Evolutionary conservation across 768 basidiomycete genomes (phyloP).

Genomic region (Punctularia strigosozonata): DNA sequence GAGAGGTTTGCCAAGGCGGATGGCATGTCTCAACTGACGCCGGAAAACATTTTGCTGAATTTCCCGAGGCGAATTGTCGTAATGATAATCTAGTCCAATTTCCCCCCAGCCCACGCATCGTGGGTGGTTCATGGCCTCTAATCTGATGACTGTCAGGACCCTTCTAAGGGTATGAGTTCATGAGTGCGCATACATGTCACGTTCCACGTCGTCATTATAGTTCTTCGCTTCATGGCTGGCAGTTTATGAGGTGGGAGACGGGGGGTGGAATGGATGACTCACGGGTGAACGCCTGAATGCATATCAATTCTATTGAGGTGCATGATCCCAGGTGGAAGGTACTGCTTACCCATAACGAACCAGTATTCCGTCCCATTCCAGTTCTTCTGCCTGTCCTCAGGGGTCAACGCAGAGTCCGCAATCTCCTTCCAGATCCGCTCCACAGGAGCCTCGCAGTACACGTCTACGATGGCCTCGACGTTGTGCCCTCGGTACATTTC

Average conservation of each 20-base stretch:
- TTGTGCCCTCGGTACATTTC: constrained; percentile 45
- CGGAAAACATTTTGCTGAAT: constrained; percentile 55
- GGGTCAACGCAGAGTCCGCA: constrained; percentile 55
- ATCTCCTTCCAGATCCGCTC: constrained; percentile 50
- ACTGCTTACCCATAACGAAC: constrained; percentile 71
- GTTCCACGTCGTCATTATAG: constrained; percentile 60
- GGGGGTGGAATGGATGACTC: constrained; percentile 15
- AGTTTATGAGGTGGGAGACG: neutral
- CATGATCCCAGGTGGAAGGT: neutral
- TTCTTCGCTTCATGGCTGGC: constrained; percentile 57
- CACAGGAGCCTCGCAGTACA: constrained; percentile 82
- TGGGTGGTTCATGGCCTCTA: constrained; percentile 69
- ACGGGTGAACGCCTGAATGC: constrained; percentile 60
- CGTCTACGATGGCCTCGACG: constrained; percentile 66
- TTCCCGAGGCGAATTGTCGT: constrained; percentile 63
- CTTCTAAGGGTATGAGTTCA: neutral
- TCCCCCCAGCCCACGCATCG: constrained; percentile 85
- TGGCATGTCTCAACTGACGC: constrained; percentile 58
- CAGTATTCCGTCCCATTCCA: constrained; percentile 72
- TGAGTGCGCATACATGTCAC: constrained; percentile 55
- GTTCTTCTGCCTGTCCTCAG: constrained; percentile 30
- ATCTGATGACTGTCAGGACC: constrained; percentile 20
- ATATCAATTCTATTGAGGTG: neutral
- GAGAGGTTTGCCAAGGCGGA: constrained; percentile 60
- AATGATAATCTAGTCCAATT: constrained; percentile 81